Evolutionary conservation across 2,329 filamentous ascomycete genomes (phyloP).

Genomic region (Lachnellula arida): DNA sequence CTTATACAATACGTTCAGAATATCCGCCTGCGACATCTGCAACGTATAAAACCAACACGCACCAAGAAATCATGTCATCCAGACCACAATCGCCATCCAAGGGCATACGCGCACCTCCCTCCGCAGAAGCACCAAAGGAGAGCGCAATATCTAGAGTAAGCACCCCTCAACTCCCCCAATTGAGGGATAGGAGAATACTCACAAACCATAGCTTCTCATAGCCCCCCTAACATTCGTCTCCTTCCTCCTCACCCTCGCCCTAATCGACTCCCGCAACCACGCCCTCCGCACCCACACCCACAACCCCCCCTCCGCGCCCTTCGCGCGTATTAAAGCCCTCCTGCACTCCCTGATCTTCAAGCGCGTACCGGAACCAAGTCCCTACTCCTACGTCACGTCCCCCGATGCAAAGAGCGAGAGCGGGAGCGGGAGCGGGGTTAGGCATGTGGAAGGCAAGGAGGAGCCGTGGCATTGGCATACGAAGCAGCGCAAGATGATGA

Average conservation of each 20-base stretch:
- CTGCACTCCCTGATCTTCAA: slow-evolving; percentile 23
- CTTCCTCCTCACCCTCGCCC: slow-evolving; percentile 31
- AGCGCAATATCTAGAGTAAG: slow-evolving; percentile 24
- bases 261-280: slow-evolving; percentile 26
- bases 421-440: slow-evolving; percentile 1
- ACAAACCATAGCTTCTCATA: slow-evolving; percentile 27
- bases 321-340: slow-evolving; percentile 11
- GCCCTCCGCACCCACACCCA: slow-evolving; percentile 17
- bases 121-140: slow-evolving; percentile 23
- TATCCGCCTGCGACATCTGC: background rate
- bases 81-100: background rate
- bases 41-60: no score
- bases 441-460: slow-evolving; percentile 4
- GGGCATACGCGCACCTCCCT: slow-evolving; percentile 1
- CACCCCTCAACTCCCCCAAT: background rate
- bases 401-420: slow-evolving; percentile 4
- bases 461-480: slow-evolving; percentile 32
- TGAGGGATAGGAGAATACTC: background rate
- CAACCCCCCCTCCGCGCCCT: slow-evolving; percentile 11
- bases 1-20: background rate
- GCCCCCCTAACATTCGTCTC: slow-evolving; percentile 30
- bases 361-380: slow-evolving; percentile 3
- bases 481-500: slow-evolving; percentile 31
- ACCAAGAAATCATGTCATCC: background rate
- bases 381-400: slow-evolving; percentile 26